These are phyloP conservation scores for Apiotrichum brassicae DNA, from an alignment of 1,284 basidiomycete genomes.

Conservation along the genomic window DNA sequence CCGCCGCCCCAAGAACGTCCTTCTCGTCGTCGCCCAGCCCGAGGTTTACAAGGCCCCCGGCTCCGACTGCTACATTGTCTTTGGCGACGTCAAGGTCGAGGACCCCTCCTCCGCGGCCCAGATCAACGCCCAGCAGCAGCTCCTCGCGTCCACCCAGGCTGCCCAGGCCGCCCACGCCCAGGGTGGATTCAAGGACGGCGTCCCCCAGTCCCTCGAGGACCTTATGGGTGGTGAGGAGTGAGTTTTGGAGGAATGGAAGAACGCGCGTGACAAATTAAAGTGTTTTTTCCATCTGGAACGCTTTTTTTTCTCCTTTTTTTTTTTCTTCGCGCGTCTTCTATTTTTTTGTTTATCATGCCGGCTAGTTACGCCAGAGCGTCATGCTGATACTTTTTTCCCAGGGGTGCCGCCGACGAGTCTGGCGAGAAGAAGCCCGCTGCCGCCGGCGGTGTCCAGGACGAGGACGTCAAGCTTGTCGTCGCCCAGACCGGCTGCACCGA, in stretches of 20 bases:
- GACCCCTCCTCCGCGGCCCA: slow-evolving; percentile 83
- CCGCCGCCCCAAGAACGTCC: slow-evolving; percentile 87
- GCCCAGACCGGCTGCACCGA: slow-evolving; percentile 71
- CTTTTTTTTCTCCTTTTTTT: background rate
- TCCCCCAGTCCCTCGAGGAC: slow-evolving; percentile 55
- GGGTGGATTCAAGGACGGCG: slow-evolving; percentile 49
- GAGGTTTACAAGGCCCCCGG: slow-evolving; percentile 97
- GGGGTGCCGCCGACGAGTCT: slow-evolving; percentile 67
- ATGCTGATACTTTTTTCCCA: slow-evolving; percentile 7
- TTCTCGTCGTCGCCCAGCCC: slow-evolving; percentile 87
- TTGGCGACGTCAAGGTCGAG: slow-evolving; percentile 96
- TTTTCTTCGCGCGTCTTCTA: background rate
- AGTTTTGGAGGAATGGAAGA: too few species aligned
- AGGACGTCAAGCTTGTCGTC: slow-evolving; percentile 94
- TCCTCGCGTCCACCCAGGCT: slow-evolving; percentile 52
- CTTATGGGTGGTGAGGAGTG: slow-evolving; percentile 56
- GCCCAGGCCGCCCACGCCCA: slow-evolving; percentile 44
- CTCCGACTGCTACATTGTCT: slow-evolving; percentile 98
- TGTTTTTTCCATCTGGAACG: too few species aligned
- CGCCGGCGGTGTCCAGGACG: slow-evolving; percentile 69
- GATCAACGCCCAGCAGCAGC: slow-evolving; percentile 74
- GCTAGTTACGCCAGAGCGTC: background rate
- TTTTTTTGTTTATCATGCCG: background rate
- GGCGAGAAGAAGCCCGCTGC: slow-evolving; percentile 37
- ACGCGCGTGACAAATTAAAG: too few species aligned